phyloP scores from a whole-genome alignment of 345 rosid species.

The Eucalyptus rudis region DNA sequence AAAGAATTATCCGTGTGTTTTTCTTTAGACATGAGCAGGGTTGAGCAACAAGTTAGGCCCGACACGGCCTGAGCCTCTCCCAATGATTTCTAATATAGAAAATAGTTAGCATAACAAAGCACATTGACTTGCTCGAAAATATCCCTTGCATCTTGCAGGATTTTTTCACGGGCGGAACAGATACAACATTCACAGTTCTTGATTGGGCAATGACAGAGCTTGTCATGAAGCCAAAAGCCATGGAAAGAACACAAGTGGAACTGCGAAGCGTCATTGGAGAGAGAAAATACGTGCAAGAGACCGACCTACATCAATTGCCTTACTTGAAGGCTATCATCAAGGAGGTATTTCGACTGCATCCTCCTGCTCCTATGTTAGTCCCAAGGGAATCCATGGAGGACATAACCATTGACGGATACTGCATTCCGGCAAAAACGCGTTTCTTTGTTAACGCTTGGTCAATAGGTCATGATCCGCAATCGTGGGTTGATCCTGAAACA shows the following conservation, averaged over 20 bases:
- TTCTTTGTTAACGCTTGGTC: conserved; percentile 22
- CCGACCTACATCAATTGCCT: conserved; percentile 19
- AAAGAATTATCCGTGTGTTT: neutral
- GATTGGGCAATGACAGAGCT: conserved; percentile 43
- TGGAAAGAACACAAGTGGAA: conserved; percentile 28
- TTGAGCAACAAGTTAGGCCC: neutral
- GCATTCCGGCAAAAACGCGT: conserved; percentile 24
- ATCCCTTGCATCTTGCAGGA: conserved; percentile 6
- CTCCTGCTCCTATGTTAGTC: conserved; percentile 38
- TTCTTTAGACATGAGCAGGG: neutral
- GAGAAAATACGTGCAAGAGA: conserved; percentile 16
- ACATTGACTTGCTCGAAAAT: neutral
- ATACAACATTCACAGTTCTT: conserved; percentile 12
- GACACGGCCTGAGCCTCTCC: neutral
- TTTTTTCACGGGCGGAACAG: conserved; percentile 30
- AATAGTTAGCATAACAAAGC: neutral
- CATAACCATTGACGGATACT: conserved; percentile 23
- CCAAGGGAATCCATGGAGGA: conserved; percentile 48
- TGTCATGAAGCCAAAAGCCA: conserved; percentile 9
- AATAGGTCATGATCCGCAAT: conserved; percentile 25
- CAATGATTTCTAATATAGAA: neutral
- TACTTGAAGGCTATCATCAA: conserved; percentile 36
- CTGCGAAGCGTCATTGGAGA: conserved; percentile 17
- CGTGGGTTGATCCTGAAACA: conserved; percentile 23
- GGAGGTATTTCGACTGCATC: conserved; percentile 39